Percentiles rank a stretch among this genome's conserved stretches.
phyloP scores from a whole-genome alignment of 441 rosid genomes.

The Viola pubescens region DNA sequence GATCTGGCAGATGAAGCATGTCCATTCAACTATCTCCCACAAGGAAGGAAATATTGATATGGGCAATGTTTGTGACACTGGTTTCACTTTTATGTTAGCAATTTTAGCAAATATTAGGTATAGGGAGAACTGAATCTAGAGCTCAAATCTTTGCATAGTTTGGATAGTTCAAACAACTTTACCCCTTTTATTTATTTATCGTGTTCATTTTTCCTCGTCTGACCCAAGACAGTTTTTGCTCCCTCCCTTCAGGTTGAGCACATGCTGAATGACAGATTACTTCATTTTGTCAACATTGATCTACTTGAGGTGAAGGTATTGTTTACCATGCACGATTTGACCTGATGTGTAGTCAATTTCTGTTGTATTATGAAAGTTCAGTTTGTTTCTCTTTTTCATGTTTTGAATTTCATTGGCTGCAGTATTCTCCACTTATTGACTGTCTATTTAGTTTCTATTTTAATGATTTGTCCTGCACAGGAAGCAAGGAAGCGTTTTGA shows the following conservation, averaged over 20 bases:
- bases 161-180: too few species aligned
- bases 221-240: not conserved
- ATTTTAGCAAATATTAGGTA: too few species aligned
- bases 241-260: constrained; percentile 76
- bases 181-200: too few species aligned
- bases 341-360: too few species aligned
- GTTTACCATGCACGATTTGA: not conserved
- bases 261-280: constrained; percentile 87
- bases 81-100: too few species aligned
- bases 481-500: constrained; percentile 98
- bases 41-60: too few species aligned
- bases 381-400: not conserved
- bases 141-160: too few species aligned
- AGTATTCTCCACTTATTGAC: not conserved
- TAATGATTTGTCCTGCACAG: constrained; percentile 42
- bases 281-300: constrained; percentile 90
- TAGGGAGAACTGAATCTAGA: too few species aligned
- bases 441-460: constrained; percentile 10
- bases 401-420: not conserved
- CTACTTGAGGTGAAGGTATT: constrained; percentile 93
- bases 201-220: too few species aligned
- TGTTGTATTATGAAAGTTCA: not conserved
- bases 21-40: too few species aligned
- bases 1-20: too few species aligned
- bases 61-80: too few species aligned